Evolutionary conservation across 2,329 filamentous ascomycete genomes (phyloP).

Genomic region (Pseudogymnoascus sp.): DNA sequence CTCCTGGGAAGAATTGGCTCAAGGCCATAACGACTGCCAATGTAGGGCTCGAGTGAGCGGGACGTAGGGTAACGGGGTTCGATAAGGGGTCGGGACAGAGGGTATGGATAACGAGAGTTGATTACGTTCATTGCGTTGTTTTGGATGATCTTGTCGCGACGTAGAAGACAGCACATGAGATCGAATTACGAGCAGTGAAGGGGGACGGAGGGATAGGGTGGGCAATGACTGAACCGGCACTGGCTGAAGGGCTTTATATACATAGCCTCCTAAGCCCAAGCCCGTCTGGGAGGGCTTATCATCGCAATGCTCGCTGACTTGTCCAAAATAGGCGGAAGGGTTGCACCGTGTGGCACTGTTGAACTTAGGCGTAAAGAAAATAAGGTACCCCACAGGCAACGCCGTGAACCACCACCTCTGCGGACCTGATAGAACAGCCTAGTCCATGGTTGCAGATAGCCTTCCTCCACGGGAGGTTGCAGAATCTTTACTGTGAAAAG

Average conservation of each 20-base stretch:
- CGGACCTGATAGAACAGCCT: background rate
- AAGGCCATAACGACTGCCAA: background rate
- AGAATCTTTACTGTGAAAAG: background rate
- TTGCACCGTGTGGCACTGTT: conserved; percentile 1
- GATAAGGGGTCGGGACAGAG: background rate
- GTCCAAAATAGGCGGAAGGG: conserved; percentile 1
- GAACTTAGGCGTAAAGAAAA: conserved; percentile 1
- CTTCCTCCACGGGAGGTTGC: background rate
- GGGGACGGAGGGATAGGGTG: background rate
- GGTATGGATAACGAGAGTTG: conserved; percentile 5
- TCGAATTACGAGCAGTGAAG: background rate
- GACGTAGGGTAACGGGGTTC: background rate
- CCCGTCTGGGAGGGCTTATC: background rate
- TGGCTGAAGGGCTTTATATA: conserved; percentile 1
- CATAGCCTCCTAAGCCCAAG: background rate
- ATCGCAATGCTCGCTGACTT: conserved; percentile 3
- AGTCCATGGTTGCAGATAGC: background rate
- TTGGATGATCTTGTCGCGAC: background rate
- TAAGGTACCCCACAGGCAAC: background rate
- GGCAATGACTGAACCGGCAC: background rate
- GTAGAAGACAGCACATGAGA: conserved; percentile 2
- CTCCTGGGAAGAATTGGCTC: background rate
- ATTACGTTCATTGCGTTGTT: conserved; percentile 9
- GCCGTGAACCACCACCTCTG: background rate
- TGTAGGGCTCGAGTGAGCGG: conserved; percentile 1